phyloP scores from a whole-genome alignment of 2,329 filamentous ascomycete genomes.

The Camillea tinctor region DNA sequence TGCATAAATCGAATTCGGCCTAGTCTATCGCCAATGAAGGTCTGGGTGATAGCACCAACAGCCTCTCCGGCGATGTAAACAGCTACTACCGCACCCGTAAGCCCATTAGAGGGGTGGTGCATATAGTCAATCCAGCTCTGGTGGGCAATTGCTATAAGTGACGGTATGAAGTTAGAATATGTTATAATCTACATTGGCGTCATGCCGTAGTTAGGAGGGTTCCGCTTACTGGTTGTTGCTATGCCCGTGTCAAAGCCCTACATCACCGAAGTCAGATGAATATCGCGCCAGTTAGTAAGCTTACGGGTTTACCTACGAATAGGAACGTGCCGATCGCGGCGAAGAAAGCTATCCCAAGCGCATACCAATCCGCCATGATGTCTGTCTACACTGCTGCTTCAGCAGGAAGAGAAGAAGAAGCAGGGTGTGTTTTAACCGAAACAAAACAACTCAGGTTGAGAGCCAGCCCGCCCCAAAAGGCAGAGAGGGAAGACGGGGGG shows the following conservation, averaged over 20 bases:
- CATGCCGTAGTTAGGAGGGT: not conserved
- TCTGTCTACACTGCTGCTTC: not conserved
- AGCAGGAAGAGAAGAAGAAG: not conserved
- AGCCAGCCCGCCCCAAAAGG: not conserved
- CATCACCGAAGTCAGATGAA: not conserved
- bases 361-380: not conserved
- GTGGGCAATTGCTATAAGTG: conserved; percentile 52
- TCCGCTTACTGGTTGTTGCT: conserved; percentile 53
- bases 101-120: conserved; percentile 50
- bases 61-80: conserved; percentile 61
- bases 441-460: not conserved
- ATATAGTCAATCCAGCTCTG: conserved; percentile 60
- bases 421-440: not conserved
- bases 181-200: not conserved
- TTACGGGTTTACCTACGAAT: not conserved
- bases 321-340: not conserved
- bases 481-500: not conserved
- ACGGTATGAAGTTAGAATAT: conserved; percentile 1
- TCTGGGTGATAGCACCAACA: conserved; percentile 52
- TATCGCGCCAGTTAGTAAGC: not conserved
- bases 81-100: conserved; percentile 55
- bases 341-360: not conserved
- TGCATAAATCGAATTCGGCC: conserved; percentile 55
- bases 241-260: conserved; percentile 61
- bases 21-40: conserved; percentile 50